Base-by-base conservation (phyloP, 164 flowering plant species). In the Amborella trichopoda region DNA sequence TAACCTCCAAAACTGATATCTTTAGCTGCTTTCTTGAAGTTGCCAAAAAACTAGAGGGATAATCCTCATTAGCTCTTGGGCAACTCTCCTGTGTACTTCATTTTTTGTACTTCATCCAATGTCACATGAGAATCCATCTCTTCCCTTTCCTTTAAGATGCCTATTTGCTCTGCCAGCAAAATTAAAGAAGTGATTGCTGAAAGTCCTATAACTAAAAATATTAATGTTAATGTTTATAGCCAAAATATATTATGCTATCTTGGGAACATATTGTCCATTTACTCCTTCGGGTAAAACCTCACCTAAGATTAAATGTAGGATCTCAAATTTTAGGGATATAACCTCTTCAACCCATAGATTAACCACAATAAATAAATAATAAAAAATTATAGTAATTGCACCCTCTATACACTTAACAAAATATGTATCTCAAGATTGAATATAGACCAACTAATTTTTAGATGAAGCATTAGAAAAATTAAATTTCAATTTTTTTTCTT, bases 51-150 rank as follows among this genome's bases (percentile, higher is more conserved):
- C 43, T 3, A 65, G 69, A 38, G 69, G 65, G 5, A 52, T 23
- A 20, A 65, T 14, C 43, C 69, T 60, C 65, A 65, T 36, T 27
- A 30, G 13, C 34, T 30, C 34, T 30, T 30, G 34, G 6, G 34
- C 65, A 3, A 52, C 69, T 44, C 28, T 37, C 69, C 69, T 39
- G 69, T 56, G 54, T 60, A 61, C 25, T 42, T 65, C 69, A 65
- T 65, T 53, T 43, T 61, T 19, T 44, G 45, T 4, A 66, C 25
- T 0, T 66, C 69, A 3, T 5, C 33, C 66, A 62, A 66, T 19
- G 33, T 44, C 1, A 66, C 59, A 25, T 23, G 17, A 1, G 26
- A 38, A 11, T 33, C 58, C 39, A 12, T 25, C 5, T 5, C 22
- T 40, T 13, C 34, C 24, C 18, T 61, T 3, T n/a, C 20, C 28